phyloP scores from a whole-genome alignment of 176 grass and related monocot species.

The Canna indica region DNA sequence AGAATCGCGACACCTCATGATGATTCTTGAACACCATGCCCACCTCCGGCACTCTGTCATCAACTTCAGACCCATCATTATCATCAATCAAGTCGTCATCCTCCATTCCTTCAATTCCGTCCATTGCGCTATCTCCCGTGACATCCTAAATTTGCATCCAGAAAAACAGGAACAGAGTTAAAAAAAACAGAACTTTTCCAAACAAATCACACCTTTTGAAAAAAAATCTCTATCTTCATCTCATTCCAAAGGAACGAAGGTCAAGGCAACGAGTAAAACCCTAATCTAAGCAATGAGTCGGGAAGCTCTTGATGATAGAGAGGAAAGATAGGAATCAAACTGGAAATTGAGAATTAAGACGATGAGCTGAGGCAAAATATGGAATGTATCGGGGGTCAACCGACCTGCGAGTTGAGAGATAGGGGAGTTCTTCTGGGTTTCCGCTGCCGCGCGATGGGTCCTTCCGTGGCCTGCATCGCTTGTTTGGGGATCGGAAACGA shows the following conservation, averaged over 20 bases:
- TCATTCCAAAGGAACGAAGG: neutral
- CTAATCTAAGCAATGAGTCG: neutral
- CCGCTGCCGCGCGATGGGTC: constrained; percentile 21
- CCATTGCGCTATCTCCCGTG: constrained; percentile 8
- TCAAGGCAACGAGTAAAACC: neutral
- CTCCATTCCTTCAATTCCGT: constrained; percentile 36
- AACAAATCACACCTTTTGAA: neutral
- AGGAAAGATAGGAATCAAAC: neutral
- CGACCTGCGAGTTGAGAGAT: constrained; percentile 63
- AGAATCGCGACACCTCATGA: constrained; percentile 64
- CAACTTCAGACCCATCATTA: constrained; percentile 3
- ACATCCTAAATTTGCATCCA: constrained; percentile 11
- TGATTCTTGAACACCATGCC: constrained; percentile 90
- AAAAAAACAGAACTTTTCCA: neutral
- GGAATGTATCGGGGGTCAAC: neutral
- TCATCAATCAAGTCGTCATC: constrained; percentile 32
- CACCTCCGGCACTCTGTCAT: constrained; percentile 61
- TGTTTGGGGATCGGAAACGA: neutral
- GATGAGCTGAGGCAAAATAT: neutral
- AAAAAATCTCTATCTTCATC: constrained; percentile 1
- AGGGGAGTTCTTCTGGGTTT: constrained; percentile 35
- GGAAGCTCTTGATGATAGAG: neutral
- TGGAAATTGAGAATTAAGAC: neutral
- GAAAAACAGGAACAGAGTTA: neutral
- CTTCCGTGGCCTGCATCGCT: constrained; percentile 46